phyloP scores from a whole-genome alignment of 495 filamentous ascomycete genomes.

The Pyrenula aspistea region DNA sequence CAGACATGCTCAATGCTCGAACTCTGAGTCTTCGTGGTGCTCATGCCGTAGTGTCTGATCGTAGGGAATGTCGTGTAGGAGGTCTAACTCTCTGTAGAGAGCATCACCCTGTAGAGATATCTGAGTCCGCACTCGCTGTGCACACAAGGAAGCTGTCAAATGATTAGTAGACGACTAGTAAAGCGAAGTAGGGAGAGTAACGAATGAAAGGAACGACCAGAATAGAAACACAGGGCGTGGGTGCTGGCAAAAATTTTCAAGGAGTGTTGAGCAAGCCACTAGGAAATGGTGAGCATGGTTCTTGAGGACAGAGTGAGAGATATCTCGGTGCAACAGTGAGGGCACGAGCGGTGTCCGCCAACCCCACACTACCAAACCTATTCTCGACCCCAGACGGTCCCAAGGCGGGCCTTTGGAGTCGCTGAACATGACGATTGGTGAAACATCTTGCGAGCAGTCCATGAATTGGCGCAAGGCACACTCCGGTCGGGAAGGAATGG shows the following conservation, averaged over 20 bases:
- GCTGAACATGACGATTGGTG: not conserved
- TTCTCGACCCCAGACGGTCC: not conserved
- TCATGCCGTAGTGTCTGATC: no score
- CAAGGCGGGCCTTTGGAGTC: no score
- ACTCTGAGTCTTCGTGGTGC: slow-evolving; percentile 4
- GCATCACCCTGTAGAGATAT: no score
- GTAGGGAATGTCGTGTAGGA: no score
- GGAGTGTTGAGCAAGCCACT: not conserved
- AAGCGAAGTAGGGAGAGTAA: not conserved
- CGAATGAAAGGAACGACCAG: slow-evolving; percentile 1
- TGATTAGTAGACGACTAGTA: no score
- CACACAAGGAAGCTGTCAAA: no score
- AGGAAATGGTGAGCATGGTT: not conserved
- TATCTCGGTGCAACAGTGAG: not conserved
- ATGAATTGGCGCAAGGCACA: not conserved
- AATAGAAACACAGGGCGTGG: slow-evolving; percentile 2
- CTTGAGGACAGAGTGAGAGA: not conserved
- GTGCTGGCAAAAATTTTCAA: not conserved
- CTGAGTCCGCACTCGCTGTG: no score
- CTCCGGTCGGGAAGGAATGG: not conserved
- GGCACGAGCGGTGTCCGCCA: not conserved
- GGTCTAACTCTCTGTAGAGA: no score
- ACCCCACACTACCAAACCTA: not conserved
- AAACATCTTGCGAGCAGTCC: not conserved
- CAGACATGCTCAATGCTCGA: slow-evolving; percentile 66